Conservation (phyloP, 2,329 filamentous ascomycete genomes). For the Amauroascus verrucosus region DNA sequence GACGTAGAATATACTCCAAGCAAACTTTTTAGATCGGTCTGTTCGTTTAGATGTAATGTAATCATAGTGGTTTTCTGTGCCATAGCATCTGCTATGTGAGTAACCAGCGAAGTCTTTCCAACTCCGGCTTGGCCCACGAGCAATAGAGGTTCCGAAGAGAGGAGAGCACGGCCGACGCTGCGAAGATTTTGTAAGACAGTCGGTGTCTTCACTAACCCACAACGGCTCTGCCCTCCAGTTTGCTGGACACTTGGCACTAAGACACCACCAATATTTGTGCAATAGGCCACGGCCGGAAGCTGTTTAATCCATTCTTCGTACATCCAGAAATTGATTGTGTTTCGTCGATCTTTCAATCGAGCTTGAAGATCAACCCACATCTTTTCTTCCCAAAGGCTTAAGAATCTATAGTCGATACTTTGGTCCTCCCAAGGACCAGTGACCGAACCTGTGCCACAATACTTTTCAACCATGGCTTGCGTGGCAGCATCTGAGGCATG, state of each 20-base stretch:
- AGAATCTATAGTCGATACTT: slow-evolving; percentile 67
- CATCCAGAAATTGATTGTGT: slow-evolving; percentile 19
- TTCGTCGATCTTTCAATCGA: slow-evolving; percentile 21
- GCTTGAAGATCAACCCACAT: slow-evolving; percentile 43
- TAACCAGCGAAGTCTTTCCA: slow-evolving; percentile 80
- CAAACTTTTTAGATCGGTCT: slow-evolving; percentile 94
- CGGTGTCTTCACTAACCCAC: slow-evolving; percentile 55
- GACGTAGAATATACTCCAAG: slow-evolving; percentile 90
- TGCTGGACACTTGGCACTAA: slow-evolving; percentile 50
- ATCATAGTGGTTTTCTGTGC: slow-evolving; percentile 75
- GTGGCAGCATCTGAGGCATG: slow-evolving; percentile 69
- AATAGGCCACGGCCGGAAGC: slow-evolving; percentile 43
- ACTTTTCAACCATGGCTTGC: slow-evolving; percentile 57
- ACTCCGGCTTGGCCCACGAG: slow-evolving; percentile 74
- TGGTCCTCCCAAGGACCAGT: slow-evolving; percentile 64
- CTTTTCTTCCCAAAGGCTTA: slow-evolving; percentile 54
- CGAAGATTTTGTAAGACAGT: slow-evolving; percentile 66
- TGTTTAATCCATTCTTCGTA: slow-evolving; percentile 22
- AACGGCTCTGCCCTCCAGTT: slow-evolving; percentile 41
- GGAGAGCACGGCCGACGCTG: slow-evolving; percentile 56
- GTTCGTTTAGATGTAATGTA: slow-evolving; percentile 91
- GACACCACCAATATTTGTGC: slow-evolving; percentile 55
- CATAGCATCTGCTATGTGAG: slow-evolving; percentile 69
- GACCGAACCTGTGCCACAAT: slow-evolving; percentile 55
- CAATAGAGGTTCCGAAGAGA: slow-evolving; percentile 60